Base-by-base conservation (phyloP, 148 eudicot genomes). In the Nepenthes mirabilis region DNA sequence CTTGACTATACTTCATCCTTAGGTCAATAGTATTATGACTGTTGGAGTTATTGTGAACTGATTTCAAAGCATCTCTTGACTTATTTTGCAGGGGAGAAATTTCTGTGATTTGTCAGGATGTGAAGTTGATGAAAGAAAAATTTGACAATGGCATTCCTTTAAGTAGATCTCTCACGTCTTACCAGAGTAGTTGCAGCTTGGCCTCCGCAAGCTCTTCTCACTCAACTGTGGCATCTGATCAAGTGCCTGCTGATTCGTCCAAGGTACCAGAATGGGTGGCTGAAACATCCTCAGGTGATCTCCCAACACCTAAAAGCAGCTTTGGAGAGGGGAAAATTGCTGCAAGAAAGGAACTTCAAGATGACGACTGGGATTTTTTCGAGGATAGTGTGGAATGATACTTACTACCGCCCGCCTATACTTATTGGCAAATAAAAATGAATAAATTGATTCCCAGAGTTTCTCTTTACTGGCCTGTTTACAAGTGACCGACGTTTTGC, bases 11-110 rank as follows among this genome's bases (percentile, higher is more conserved):
- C 45, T 40, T 40, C 6, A 40, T 3, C 8, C 45, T 40, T 23
- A 23, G 23, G 23, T 23, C 23, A 23, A 23, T 23, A 23, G 23
- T 23, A 23, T 23, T 23, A 23, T 23, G 23, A 23, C 23, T n/a
- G n/a, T n/a, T n/a, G n/a, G n/a, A n/a, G n/a, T n/a, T n/a, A n/a
- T n/a, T 40, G 8, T 4, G 8, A 8, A 8, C 8, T 40, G 45
- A 8, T 3, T 40, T 40, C 8, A 40, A 4, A 40, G 43, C 7
- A 3, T 7, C 43, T 40, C 4, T 40, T 4, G 45, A 40, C 8
- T 40, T 4, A 40, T 8, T 40, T 49, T 73, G 72, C 87, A 90
- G 98, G 75, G 98, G 98, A 60, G 98, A 91, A 78, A 80, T 88
- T 0, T 79, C 94, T 56, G 94, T 85, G 9, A 77, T 85, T 34